Conservation (phyloP, 2,329 filamentous ascomycete species). For the Xylogone sp. region DNA sequence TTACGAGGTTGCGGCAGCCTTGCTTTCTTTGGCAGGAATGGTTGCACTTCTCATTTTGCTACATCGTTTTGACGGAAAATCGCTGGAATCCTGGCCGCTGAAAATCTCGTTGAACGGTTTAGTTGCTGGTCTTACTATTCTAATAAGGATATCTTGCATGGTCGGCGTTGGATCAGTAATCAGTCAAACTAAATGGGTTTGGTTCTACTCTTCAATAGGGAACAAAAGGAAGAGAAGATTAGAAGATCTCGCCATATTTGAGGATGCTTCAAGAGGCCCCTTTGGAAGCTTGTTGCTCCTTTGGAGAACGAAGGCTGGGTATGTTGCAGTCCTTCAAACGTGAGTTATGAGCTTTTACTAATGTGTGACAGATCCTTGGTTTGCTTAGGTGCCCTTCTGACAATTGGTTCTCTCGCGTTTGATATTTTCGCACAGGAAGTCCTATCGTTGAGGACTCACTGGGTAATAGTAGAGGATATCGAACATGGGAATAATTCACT, state of each 20-base stretch:
- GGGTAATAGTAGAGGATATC: not conserved
- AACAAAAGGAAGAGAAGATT: not conserved
- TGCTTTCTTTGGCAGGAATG: not conserved
- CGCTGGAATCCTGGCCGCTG: not conserved
- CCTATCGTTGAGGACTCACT: not conserved
- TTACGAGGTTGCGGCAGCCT: not conserved
- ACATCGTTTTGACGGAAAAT: not conserved
- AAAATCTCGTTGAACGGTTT: not conserved
- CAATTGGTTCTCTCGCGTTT: not conserved
- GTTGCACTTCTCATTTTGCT: not conserved
- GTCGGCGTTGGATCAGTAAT: constrained; percentile 4
- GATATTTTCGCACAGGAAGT: constrained; percentile 1
- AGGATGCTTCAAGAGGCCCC: constrained; percentile 6
- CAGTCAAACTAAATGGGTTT: constrained; percentile 9
- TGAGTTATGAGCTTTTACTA: too few relatives aligned
- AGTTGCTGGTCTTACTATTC: not conserved
- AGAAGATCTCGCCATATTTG: constrained; percentile 5
- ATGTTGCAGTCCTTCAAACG: not conserved
- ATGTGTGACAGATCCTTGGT: not conserved
- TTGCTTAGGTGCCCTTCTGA: not conserved
- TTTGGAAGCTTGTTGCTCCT: constrained; percentile 1
- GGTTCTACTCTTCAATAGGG: not conserved
- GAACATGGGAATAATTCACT: not conserved
- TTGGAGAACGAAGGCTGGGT: not conserved
- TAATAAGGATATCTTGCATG: constrained; percentile 3